Evolutionary conservation across 75 land plant genomes (phyloP).

Genomic region (Pinus albicaulis): DNA sequence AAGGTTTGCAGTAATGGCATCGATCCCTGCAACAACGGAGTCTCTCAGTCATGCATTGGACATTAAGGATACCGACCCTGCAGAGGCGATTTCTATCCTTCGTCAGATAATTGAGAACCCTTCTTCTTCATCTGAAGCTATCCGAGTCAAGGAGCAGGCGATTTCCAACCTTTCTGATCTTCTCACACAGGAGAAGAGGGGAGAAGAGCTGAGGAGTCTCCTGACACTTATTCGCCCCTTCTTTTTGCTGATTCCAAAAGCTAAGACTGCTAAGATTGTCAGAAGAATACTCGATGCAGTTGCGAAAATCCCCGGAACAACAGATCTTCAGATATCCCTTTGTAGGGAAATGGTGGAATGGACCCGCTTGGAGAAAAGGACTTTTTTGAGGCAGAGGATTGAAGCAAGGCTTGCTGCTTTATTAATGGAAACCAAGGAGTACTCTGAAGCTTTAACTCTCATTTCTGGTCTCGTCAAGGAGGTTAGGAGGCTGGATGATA

Average conservation of each 20-base stretch:
- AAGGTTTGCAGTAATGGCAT: too few species aligned
- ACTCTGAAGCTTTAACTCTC: constrained; percentile 56
- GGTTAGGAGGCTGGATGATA: constrained; percentile 60
- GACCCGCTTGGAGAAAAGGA: constrained; percentile 48
- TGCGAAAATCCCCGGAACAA: constrained; percentile 59
- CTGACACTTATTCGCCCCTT: constrained; percentile 55
- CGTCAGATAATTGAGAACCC: constrained; percentile 47
- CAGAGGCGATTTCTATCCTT: constrained; percentile 51
- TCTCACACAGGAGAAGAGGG: constrained; percentile 49
- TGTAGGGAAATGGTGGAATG: constrained; percentile 65
- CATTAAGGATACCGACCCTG: constrained; percentile 18
- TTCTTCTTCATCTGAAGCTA: constrained; percentile 46
- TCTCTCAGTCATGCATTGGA: constrained; percentile 51
- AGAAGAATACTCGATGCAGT: constrained; percentile 70
- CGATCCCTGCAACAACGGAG: constrained; percentile 38
- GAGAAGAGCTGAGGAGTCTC: constrained; percentile 53
- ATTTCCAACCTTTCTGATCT: constrained; percentile 57
- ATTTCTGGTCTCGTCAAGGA: constrained; percentile 55
- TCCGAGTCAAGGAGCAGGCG: constrained; percentile 73
- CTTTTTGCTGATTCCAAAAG: constrained; percentile 58
- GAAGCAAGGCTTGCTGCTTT: constrained; percentile 70
- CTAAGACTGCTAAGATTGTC: constrained; percentile 70
- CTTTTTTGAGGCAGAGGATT: constrained; percentile 52
- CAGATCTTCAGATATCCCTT: constrained; percentile 60
- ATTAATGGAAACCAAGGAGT: constrained; percentile 63